Evolutionary conservation across 768 basidiomycete genomes (phyloP), one percentile per base, ranked within the genome.

Genomic region (Mycena venus): DNA sequence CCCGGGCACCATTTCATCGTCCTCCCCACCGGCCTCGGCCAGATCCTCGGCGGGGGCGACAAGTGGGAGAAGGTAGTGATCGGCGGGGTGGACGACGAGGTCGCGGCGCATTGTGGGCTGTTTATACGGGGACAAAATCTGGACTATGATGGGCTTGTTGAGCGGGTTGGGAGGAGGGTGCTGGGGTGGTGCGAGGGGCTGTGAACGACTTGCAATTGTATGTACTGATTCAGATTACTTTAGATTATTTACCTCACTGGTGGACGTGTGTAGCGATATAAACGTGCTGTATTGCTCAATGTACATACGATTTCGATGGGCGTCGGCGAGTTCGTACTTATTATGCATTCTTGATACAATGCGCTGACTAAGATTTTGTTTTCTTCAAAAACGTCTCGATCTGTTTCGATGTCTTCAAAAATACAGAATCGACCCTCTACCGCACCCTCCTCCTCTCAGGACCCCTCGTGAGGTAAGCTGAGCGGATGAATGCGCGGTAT

Each of bases 51-150:
- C 6, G 86, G 88, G n/a, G 75, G 80, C 69, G 85, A 86, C 23
- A 84, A 84, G 66, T 92, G 91, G 91, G 87, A 90, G 71, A 81
- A 83, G 60, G 88, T 92, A 0, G 51, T 82, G n/a, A 88, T 92
- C 40, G 84, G 75, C 9, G 90, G 89, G 4, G 89, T 86, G 12
- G 80, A 86, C 6, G 89, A 90, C 75, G 91, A 92, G 77, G 91
- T 92, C 9, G 86, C 81, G 11, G 91, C 91, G 2, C 91, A 92
- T 80, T 84, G 83, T 58, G 91, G 90, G 44, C 75, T 92, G 15
- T 91, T 91, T 74, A 88, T 90, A 59, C 85, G 84, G 4, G 78
- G 79, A 3, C 84, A 85, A 74, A 91, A 92, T 79, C 74, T 87
- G 73, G 88, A 88, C 15, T 92, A 92, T 77, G 85, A 88, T 32